Evolutionary conservation across 805 yeast species (phyloP).

Genomic region (Ogataea pignaliae): DNA sequence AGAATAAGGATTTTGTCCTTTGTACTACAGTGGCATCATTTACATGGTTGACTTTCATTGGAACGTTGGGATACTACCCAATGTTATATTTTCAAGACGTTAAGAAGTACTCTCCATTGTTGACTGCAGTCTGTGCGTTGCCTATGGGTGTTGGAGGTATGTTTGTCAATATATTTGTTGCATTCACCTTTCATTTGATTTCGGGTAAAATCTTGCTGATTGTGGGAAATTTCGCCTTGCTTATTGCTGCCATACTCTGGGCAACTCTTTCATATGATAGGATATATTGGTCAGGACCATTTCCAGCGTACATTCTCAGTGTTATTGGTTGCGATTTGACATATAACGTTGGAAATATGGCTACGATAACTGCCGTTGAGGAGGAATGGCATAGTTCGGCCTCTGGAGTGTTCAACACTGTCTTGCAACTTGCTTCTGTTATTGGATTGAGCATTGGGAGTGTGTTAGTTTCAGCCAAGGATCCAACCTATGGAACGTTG

Average conservation of each 20-base stretch:
- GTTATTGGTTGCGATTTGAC: conserved; percentile 41
- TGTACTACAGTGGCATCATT: conserved; percentile 30
- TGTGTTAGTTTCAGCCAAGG: conserved; percentile 29
- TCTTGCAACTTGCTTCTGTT: conserved; percentile 32
- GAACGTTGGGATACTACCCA: conserved; percentile 32
- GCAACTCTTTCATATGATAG: conserved; percentile 28
- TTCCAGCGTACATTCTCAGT: conserved; percentile 30
- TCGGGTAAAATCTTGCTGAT: conserved; percentile 32
- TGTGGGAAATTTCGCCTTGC: conserved; percentile 25
- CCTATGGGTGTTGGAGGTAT: conserved; percentile 37
- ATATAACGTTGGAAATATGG: conserved; percentile 37
- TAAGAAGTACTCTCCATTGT: conserved; percentile 30
- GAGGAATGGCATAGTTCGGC: conserved; percentile 33
- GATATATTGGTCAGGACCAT: conserved; percentile 38
- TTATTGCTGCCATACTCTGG: conserved; percentile 33
- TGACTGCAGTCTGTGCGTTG: conserved; percentile 34
- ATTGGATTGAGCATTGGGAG: conserved; percentile 35
- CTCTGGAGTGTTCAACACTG: conserved; percentile 37
- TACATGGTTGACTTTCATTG: conserved; percentile 35
- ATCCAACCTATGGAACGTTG: conserved; percentile 23
- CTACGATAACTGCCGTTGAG: conserved; percentile 33
- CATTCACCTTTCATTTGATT: conserved; percentile 32
- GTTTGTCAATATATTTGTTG: conserved; percentile 35
- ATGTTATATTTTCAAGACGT: conserved; percentile 36
- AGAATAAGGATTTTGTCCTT: conserved; percentile 29